phyloP scores from a whole-genome alignment of 2,329 filamentous ascomycete species.

The Ceratocystis huliohia region DNA sequence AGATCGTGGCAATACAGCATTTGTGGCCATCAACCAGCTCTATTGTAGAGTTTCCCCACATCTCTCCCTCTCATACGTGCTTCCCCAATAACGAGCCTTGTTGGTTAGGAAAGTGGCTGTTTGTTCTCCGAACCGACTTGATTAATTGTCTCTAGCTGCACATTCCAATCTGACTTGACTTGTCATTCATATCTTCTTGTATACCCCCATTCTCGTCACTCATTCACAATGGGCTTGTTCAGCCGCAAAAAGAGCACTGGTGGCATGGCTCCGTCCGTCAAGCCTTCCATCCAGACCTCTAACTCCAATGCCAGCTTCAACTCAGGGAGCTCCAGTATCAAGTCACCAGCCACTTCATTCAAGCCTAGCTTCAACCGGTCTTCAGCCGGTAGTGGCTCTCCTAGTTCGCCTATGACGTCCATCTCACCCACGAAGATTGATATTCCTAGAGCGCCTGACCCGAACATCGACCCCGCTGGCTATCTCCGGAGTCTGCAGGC shows the following conservation, averaged over 20 bases:
- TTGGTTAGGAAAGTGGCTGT: too few species aligned
- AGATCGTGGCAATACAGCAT: not conserved
- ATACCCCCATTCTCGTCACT: not conserved
- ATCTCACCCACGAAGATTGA: conserved; percentile 57
- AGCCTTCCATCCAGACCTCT: conserved; percentile 33
- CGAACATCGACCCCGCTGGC: conserved; percentile 71
- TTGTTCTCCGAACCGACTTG: too few species aligned
- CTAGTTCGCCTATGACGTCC: conserved; percentile 38
- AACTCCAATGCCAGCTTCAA: conserved; percentile 40
- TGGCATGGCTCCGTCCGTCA: conserved; percentile 12
- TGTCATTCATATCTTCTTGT: too few species aligned
- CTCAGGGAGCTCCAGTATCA: conserved; percentile 39
- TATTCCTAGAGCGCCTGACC: conserved; percentile 75
- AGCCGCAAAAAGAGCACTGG: conserved; percentile 19
- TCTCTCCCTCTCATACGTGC: not conserved
- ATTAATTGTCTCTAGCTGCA: too few species aligned
- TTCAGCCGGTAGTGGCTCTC: conserved; percentile 38
- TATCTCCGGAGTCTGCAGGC: conserved; percentile 84
- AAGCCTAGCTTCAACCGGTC: conserved; percentile 36
- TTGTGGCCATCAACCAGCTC: not conserved
- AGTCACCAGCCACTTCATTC: conserved; percentile 29
- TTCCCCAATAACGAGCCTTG: not conserved
- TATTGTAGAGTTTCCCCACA: not conserved
- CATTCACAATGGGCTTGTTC: conserved; percentile 26
- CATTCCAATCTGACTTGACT: too few species aligned